Percentiles rank a stretch among this genome's conserved stretches.
phyloP scores from a whole-genome alignment of 2,329 filamentous ascomycete genomes.

The Xylaria sp. region DNA sequence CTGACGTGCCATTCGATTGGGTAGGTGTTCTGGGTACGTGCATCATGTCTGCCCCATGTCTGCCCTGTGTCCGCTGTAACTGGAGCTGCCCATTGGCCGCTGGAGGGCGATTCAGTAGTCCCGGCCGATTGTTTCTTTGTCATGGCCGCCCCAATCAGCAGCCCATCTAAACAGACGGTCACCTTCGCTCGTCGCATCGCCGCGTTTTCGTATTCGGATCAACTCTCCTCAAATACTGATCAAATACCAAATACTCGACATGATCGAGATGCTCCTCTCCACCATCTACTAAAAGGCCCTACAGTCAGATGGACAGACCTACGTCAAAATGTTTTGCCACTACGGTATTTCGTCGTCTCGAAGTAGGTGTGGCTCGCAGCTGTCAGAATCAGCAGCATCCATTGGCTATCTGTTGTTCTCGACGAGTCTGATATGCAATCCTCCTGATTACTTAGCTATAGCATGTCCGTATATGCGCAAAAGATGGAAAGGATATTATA shows the following conservation, averaged over 20 bases:
- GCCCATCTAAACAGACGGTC: conserved; percentile 30
- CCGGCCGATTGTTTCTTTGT: conserved; percentile 26
- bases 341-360: not conserved
- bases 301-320: not conserved
- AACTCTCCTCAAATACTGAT: conserved; percentile 5
- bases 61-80: conserved; percentile 3
- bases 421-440: not conserved
- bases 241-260: no score
- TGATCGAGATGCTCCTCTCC: not conserved
- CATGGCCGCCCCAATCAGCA: conserved; percentile 10
- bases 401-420: not conserved
- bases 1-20: not conserved
- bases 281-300: no score
- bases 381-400: not conserved
- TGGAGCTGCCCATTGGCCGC: conserved; percentile 30
- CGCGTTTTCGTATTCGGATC: conserved; percentile 48
- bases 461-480: not conserved
- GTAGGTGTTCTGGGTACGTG: not conserved
- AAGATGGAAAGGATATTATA: not conserved
- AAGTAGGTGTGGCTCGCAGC: conserved; percentile 4
- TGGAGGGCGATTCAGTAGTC: conserved; percentile 9
- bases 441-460: not conserved
- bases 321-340: conserved; percentile 22
- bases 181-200: not conserved
- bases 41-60: not conserved